Base-by-base conservation (phyloP, 2,329 filamentous ascomycete genomes). In the Alternaria rosae region DNA sequence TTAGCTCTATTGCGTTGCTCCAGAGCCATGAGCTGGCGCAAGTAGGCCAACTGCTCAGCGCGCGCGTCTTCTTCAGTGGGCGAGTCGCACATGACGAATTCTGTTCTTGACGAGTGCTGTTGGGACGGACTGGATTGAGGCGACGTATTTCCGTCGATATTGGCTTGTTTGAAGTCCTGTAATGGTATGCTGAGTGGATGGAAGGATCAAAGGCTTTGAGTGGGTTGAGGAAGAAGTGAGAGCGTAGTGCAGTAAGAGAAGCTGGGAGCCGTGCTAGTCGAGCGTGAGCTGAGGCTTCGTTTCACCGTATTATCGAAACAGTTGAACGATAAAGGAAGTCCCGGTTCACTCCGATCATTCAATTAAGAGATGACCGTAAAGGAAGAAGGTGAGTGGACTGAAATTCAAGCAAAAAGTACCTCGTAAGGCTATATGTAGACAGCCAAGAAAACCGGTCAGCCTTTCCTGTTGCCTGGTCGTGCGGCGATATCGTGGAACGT, bases 381-480 rank as follows among this genome's bases (percentile, higher is more conserved):
- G 20, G 20, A 38, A 4, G 32, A 51, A 26, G 25, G 15, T 43
- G 21, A 54, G 38, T 35, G 35, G 23, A 54, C 2, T 57, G 51
- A 30, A 42, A 25, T 4, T 15, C 5, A 2, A 25, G n/a, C 17
- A 17, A 30, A 28, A 28, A 48, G 26, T 23, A 57, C 21, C 12
- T 32, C 20, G 42, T 47, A 25, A 59, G 57, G 51, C 30, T 43
- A 50, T 42, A 48, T 41, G 20, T 57, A 57, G 41, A 13, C 35
- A 23, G 32, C 26, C 47, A 51, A 51, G 28, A 35, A n/a, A 28
- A 57, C 48, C 47, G 54, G 55, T 57, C 51, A 61, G 54, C 30
- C 54, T 57, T 56, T 10, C 32, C 54, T 64, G 64, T 50, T 64
- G 61, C 64, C 61, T 66, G 42, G 43, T 17, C 20, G 15, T 28